These are phyloP conservation scores for Nigrospora osmanthi DNA, from an alignment of 2,329 filamentous ascomycete genomes.

Conservation along the genomic window DNA sequence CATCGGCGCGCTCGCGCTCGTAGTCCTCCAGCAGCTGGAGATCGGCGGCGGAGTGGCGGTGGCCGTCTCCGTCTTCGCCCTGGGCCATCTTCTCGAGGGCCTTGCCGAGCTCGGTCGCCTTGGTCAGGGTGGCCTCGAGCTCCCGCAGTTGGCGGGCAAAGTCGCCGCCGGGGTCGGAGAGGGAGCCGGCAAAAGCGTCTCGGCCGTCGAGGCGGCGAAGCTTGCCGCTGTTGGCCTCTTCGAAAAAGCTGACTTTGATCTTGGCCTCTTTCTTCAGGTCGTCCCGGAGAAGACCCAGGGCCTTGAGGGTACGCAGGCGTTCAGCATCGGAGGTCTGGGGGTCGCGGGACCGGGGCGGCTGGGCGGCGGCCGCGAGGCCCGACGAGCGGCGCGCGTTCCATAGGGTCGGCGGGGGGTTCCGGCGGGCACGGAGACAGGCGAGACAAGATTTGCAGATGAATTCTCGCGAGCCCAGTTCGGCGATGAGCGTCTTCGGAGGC, in stretches of 20 bases:
- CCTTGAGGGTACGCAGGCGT: slow-evolving; percentile 16
- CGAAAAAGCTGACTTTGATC: slow-evolving; percentile 36
- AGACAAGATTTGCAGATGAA: slow-evolving; percentile 23
- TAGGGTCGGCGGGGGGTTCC: slow-evolving; percentile 6
- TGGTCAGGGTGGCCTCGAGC: slow-evolving; percentile 27
- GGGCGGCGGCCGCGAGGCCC: neutral
- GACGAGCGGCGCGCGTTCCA: slow-evolving; percentile 9
- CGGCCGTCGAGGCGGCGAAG: slow-evolving; percentile 29
- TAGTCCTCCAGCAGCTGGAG: slow-evolving; percentile 6
- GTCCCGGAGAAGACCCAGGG: slow-evolving; percentile 17
- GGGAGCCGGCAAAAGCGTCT: slow-evolving; percentile 30
- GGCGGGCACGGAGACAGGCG: slow-evolving; percentile 12
- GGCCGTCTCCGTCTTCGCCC: slow-evolving; percentile 7
- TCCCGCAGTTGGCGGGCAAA: slow-evolving; percentile 27
- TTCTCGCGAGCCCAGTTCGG: slow-evolving; percentile 15
- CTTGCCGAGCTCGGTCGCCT: slow-evolving; percentile 14
- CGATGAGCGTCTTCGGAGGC: slow-evolving; percentile 14
- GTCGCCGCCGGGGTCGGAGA: slow-evolving; percentile 26
- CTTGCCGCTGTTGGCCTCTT: slow-evolving; percentile 31
- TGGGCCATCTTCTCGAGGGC: slow-evolving; percentile 16
- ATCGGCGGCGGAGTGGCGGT: neutral
- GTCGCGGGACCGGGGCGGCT: neutral
- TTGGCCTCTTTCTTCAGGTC: slow-evolving; percentile 6
- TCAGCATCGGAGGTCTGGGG: slow-evolving; percentile 10
- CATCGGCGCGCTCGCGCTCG: neutral